These are phyloP conservation scores for Hibiscus tridactylites DNA, from an alignment of 345 rosid genomes.

Conservation along the genomic window DNA sequence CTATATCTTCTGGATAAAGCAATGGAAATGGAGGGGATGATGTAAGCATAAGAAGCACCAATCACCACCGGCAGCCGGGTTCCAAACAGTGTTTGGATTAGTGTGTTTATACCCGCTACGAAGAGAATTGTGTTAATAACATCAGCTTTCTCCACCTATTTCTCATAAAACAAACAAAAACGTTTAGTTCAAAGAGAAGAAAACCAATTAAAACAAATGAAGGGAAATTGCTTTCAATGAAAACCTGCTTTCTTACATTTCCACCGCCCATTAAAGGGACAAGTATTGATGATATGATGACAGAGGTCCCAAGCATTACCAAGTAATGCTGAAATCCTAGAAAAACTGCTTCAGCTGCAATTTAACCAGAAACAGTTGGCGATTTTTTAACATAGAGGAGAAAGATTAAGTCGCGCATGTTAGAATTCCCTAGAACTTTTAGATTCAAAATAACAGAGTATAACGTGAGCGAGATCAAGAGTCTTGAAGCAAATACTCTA, in stretches of 20 bases:
- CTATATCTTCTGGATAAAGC: conserved; percentile 38
- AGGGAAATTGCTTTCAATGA: background rate
- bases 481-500: background rate
- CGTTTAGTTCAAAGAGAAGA: background rate
- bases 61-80: conserved; percentile 78
- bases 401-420: too few relatives aligned
- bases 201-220: background rate
- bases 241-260: conserved; percentile 35
- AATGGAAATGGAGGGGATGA: conserved; percentile 63
- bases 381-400: background rate
- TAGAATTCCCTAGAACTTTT: background rate
- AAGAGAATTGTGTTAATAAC: conserved; percentile 65
- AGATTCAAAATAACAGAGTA: background rate
- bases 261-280: conserved; percentile 89
- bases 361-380: background rate
- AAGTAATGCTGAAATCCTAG: conserved; percentile 87
- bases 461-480: background rate
- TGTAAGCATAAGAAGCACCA: conserved; percentile 65
- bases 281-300: conserved; percentile 55
- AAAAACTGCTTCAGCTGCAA: conserved; percentile 64
- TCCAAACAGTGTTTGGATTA: conserved; percentile 64
- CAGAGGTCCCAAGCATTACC: conserved; percentile 83
- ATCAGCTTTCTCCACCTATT: conserved; percentile 73
- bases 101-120: conserved; percentile 73
- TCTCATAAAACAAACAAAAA: conserved; percentile 2